Base-by-base conservation (phyloP, 306 rosid species). In the Betula pendula region DNA sequence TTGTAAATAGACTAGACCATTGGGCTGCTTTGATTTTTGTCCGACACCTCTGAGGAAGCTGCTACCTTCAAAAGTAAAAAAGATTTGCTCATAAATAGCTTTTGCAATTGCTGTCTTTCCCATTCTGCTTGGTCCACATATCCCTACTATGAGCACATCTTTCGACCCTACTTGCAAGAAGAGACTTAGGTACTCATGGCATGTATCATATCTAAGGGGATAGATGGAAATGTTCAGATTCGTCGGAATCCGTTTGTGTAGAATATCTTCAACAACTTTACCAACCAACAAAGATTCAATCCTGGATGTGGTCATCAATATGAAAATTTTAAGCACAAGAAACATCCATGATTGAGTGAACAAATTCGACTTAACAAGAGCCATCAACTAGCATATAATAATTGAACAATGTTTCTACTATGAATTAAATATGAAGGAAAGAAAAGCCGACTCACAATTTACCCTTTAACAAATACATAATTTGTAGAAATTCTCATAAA, bases 61-160 rank as follows among this genome's bases (percentile, higher is more conserved):
- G 45, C 81, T 72, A 3, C 72, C 76, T 29, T 78, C 77, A 62
- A 70, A 78, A n/a, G 75, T 78, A 24, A 13, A 51, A 3, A 16
- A 25, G 15, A 71, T 59, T 22, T 47, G 44, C 0, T 78, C 55
- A 22, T 52, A 78, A 38, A 71, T 15, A 47, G 70, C 49, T 33
- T 51, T 59, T 17, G 77, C 77, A 72, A 78, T 78, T 35, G 42
- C 71, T 48, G 77, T 78, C 52, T 78, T 78, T 49, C 77, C 77
- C 81, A 78, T 71, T 45, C 58, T n/a, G 29, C 63, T 38, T 33
- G 56, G 71, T 2, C 81, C 81, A n/a, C 76, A 78, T 31, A 78
- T 3, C 19, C 81, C 81, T 47, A 58, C 71, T n/a, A 49, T 47
- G 16, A 59, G 7, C 1, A 71, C 76, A 33, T 71, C 72, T 4